Base-by-base conservation (phyloP, 2,329 filamentous ascomycete genomes). In the Aspergillus pseudoglaucus region DNA sequence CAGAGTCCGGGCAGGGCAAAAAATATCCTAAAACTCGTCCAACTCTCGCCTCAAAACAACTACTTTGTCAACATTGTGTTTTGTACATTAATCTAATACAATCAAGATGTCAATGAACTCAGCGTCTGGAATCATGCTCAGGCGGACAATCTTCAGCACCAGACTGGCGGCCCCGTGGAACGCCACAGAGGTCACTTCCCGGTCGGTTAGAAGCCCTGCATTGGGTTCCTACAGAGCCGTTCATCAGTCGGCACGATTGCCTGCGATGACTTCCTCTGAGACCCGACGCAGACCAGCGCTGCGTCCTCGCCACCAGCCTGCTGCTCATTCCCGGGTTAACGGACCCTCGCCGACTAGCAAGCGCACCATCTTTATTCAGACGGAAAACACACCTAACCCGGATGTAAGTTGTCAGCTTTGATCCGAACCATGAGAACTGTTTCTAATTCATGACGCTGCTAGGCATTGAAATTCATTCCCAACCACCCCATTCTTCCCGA, bases 301-400 rank as follows among this genome's bases (percentile, higher is more conserved):
- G 55, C 67, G 67, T 32, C 66, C 70, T 22, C 55, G 62, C 40
- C 71, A 74, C 51, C 73, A 72, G 42, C 63, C 63, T 18, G 52
- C 58, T 6, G 59, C 66, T 6, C 62, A 59, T 20, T 15, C 37
- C 10, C 7, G 68, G 15, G 65, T 70, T 39, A 71, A 67, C 42
- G 62, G 66, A 2, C 58, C 68, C 18, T 66, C 63, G n/a, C 62
- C 68, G 20, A 65, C 62, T 20, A 68, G 69, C 48, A 71, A 67
- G 50, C 84, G 91, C 55, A 90, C 83, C 20, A 95, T 98, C 69
- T 98, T 97, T 75, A 98, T 98, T 64, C 93, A 98, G 73, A 97
- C 91, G 4, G 91, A 97, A 65, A 81, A 80, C 56, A 98, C 93
- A 1, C 93, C 93, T 22, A 98, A 98, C 71, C 78, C 83, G n/a